These are phyloP conservation scores for Chrysoporthe austroafricana DNA, from an alignment of 2,329 filamentous ascomycete genomes.

Conservation along the genomic window DNA sequence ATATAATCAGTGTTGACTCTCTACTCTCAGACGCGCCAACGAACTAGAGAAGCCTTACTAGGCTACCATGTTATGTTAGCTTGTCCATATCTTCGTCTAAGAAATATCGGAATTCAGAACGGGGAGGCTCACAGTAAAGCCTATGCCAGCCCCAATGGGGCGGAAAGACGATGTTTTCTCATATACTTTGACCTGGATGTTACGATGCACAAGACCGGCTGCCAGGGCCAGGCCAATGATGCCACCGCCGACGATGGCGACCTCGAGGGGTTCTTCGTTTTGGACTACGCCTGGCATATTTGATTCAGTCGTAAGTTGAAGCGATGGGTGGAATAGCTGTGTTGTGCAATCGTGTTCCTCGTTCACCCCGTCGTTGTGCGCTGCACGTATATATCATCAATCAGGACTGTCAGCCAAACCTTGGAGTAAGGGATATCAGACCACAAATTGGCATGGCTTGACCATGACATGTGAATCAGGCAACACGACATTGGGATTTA, in stretches of 20 bases:
- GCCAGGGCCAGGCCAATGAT: slow-evolving; percentile 37
- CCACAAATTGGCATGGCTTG: background rate
- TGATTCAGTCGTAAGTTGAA: background rate
- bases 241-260: slow-evolving; percentile 21
- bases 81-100: slow-evolving; percentile 18
- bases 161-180: slow-evolving; percentile 21
- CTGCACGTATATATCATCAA: background rate
- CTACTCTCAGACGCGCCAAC: too few relatives aligned
- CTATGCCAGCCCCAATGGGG: slow-evolving; percentile 29
- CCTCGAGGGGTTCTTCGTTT: background rate
- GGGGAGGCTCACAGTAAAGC: slow-evolving; percentile 40
- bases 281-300: background rate
- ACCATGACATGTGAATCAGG: background rate
- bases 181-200: slow-evolving; percentile 29
- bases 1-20: background rate
- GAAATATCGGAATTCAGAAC: slow-evolving; percentile 37
- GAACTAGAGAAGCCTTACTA: background rate
- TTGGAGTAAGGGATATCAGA: background rate
- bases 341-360: background rate
- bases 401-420: background rate
- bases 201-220: slow-evolving; percentile 40
- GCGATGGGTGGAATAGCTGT: background rate
- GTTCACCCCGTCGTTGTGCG: background rate
- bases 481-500: background rate
- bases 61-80: background rate